Conservation (phyloP, 1,284 basidiomycete species). For the Pyrrhoderma lamaoense region DNA sequence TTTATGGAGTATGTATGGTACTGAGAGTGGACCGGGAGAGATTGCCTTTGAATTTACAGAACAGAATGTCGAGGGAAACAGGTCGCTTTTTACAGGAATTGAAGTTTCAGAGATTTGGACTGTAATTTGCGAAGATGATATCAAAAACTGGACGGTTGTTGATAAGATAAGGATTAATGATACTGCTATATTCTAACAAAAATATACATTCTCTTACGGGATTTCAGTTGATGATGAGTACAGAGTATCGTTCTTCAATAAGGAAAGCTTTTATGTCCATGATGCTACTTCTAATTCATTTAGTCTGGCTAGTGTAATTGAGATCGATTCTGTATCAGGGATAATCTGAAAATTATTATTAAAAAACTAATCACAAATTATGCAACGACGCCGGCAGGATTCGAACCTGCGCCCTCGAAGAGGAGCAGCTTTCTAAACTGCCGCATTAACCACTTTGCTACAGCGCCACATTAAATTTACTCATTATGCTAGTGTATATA, state of each 20-base stretch:
- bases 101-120: constrained; percentile 54
- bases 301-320: no score
- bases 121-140: constrained; percentile 53
- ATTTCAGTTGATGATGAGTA: no score
- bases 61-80: neutral
- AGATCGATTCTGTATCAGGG: no score
- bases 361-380: no score
- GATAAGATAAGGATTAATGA: constrained; percentile 29
- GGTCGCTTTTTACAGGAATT: constrained; percentile 37
- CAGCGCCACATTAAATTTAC: constrained; percentile 7
- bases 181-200: no score
- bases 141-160: constrained; percentile 50
- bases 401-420: constrained; percentile 17
- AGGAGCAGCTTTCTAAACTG: constrained; percentile 17
- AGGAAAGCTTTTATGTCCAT: no score
- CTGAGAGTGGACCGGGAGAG: constrained; percentile 22
- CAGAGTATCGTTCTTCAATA: no score
- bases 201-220: no score
- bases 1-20: constrained; percentile 32
- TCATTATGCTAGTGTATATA: neutral
- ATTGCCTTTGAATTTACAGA: constrained; percentile 3
- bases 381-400: constrained; percentile 15
- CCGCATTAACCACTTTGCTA: constrained; percentile 17
- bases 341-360: no score
- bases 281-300: no score